phyloP scores from a whole-genome alignment of 2,329 filamentous ascomycete genomes.

The Hymenoscyphus occultus region DNA sequence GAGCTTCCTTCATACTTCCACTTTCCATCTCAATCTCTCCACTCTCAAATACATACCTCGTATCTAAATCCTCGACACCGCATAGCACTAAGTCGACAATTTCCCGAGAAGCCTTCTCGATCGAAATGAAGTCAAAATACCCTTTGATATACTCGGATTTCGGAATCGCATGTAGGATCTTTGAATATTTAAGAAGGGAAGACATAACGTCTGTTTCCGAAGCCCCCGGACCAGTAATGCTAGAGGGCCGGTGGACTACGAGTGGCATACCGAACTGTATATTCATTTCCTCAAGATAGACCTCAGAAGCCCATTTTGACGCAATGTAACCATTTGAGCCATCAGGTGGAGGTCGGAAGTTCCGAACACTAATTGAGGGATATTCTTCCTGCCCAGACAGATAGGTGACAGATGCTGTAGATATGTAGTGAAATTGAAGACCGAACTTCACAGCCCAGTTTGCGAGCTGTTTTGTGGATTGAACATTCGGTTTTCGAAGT shows the following conservation, averaged over 20 bases:
- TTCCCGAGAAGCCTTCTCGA: not conserved
- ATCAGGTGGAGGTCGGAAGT: constrained; percentile 21
- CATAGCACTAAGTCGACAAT: not conserved
- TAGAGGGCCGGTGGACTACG: constrained; percentile 19
- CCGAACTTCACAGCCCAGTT: not conserved
- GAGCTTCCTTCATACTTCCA: no score
- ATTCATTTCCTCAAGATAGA: constrained; percentile 30
- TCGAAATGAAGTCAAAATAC: constrained; percentile 2
- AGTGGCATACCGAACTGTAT: constrained; percentile 1
- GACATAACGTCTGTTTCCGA: constrained; percentile 17
- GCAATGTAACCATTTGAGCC: constrained; percentile 35
- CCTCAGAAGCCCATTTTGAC: constrained; percentile 38
- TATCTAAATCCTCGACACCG: not conserved
- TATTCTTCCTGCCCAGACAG: not conserved
- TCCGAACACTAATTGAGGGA: not conserved
- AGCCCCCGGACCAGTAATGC: constrained; percentile 13
- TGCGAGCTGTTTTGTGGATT: constrained; percentile 4
- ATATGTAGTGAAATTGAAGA: not conserved
- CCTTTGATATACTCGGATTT: not conserved
- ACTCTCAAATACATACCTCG: no score
- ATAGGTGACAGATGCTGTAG: not conserved
- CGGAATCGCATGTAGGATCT: not conserved
- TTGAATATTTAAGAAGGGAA: constrained; percentile 14
- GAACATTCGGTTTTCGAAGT: not conserved
- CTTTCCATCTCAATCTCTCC: no score